Evolutionary conservation across 1,284 basidiomycete species (phyloP).

Genomic region (Fistulinella cinereoalba): DNA sequence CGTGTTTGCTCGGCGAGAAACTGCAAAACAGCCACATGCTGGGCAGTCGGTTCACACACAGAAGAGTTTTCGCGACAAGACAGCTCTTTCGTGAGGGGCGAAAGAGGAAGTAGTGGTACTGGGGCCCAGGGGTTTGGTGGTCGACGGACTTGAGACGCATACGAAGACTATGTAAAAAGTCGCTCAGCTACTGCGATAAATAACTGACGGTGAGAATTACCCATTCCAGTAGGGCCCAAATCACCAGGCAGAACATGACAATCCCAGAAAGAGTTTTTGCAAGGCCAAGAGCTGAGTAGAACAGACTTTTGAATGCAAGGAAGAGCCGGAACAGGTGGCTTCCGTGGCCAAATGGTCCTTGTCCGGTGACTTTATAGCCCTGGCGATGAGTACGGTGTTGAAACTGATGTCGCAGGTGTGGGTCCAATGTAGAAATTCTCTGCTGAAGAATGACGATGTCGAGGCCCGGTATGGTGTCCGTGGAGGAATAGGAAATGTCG

Average conservation of each 20-base stretch:
- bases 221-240: slow-evolving; percentile 28
- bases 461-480: slow-evolving; percentile 3
- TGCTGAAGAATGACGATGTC: slow-evolving; percentile 14
- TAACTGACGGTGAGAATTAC: slow-evolving; percentile 5
- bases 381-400: neutral
- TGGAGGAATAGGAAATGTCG: slow-evolving; percentile 11
- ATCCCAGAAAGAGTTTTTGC: slow-evolving; percentile 14
- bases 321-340: neutral
- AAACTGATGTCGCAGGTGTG: neutral
- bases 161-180: slow-evolving; percentile 16
- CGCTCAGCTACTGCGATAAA: slow-evolving; percentile 8
- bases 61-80: slow-evolving; percentile 3
- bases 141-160: slow-evolving; percentile 8
- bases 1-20: slow-evolving; percentile 31
- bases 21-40: slow-evolving; percentile 20
- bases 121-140: slow-evolving; percentile 7
- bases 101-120: slow-evolving; percentile 13
- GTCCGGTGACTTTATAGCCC: neutral
- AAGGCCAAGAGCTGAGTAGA: slow-evolving; percentile 15
- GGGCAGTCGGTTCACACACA: slow-evolving; percentile 9
- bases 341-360: neutral
- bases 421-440: slow-evolving; percentile 9
- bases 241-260: slow-evolving; percentile 20
- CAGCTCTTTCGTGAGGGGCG: slow-evolving; percentile 4
- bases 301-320: slow-evolving; percentile 4